Base-by-base conservation (phyloP, 345 rosid genomes). In the Rhodamnia rubescens region DNA sequence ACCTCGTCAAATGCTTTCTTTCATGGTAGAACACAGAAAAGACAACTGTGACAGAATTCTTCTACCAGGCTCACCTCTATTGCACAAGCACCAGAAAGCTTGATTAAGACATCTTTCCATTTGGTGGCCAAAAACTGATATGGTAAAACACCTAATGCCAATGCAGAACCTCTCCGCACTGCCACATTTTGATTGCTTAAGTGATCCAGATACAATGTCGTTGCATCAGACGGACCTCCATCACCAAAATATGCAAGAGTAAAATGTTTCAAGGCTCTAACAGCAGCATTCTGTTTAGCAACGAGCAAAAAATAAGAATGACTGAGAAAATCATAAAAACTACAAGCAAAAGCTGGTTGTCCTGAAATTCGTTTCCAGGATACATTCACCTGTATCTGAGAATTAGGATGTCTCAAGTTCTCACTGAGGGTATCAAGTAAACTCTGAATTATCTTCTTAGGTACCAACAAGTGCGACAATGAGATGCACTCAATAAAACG, bases 351-450 rank as follows among this genome's bases (percentile, higher is more conserved):
- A 51, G 49, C 54, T n/a, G 44, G 51, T 16, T 86, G 44, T 50
- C 29, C 36, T 44, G 83, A 83, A 85, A 87, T 83, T 85, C 57
- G 74, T 87, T 57, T 84, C 83, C 27, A 87, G 29, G 58, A 89
- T 84, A 87, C 75, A 58, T 64, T 78, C 83, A 97, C 98, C 98
- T 97, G 99, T 88, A 97, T 96, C 75, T 95, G 98, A 87, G 96
- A 90, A 90, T 96, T 97, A 59, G 99, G 98, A 90, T 97, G 99
- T 85, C 96, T 91, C 92, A 96, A 86, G 89, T 97, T 96, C 92
- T 95, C 99, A 64, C 91, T 90, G 83, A 97, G 92, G 22, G 99
- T 92, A 84, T 90, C 94, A 83, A 96, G 91, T 89, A 97, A 90
- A 87, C 94, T 90, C 85, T 85, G 89, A 85, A 91, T 92, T 86